These are phyloP conservation scores for Daucus carota DNA, from an alignment of 129 eudicot species.

Conservation along the genomic window DNA sequence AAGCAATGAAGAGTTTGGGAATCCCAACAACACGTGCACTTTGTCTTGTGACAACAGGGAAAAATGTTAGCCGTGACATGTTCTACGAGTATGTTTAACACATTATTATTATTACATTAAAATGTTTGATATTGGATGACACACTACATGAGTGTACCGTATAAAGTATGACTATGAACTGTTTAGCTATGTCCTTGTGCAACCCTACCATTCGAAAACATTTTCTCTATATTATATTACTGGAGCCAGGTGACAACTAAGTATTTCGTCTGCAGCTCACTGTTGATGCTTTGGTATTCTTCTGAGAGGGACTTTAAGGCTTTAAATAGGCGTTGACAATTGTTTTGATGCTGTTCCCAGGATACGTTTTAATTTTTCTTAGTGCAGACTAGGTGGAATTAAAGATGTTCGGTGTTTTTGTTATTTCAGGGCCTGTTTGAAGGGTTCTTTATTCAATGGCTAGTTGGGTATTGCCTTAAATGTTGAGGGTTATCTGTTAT, in stretches of 20 bases:
- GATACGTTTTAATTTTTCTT: background rate
- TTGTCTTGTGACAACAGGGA: slow-evolving; percentile 88
- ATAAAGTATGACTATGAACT: background rate
- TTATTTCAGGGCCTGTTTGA: background rate
- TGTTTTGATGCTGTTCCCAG: background rate
- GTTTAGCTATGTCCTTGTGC: background rate
- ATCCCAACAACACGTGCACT: slow-evolving; percentile 97
- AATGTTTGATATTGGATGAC: slow-evolving; percentile 18
- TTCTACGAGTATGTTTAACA: slow-evolving; percentile 82
- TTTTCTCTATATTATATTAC: background rate
- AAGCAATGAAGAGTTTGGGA: slow-evolving; percentile 88
- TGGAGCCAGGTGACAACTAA: background rate
- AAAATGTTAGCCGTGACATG: slow-evolving; percentile 84
- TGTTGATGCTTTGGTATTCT: background rate
- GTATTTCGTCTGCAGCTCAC: background rate
- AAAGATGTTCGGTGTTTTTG: background rate
- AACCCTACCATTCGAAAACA: background rate
- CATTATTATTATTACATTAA: background rate
- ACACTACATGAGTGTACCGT: slow-evolving; percentile 80
- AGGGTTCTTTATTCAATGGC: slow-evolving; percentile 1
- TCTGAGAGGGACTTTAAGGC: background rate
- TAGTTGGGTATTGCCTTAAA: background rate
- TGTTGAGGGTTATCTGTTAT: background rate
- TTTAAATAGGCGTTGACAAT: background rate
- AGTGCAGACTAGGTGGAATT: background rate